These are phyloP conservation scores for Metschnikowia arizonensis DNA, from an alignment of 805 yeast genomes.

Conservation along the genomic window DNA sequence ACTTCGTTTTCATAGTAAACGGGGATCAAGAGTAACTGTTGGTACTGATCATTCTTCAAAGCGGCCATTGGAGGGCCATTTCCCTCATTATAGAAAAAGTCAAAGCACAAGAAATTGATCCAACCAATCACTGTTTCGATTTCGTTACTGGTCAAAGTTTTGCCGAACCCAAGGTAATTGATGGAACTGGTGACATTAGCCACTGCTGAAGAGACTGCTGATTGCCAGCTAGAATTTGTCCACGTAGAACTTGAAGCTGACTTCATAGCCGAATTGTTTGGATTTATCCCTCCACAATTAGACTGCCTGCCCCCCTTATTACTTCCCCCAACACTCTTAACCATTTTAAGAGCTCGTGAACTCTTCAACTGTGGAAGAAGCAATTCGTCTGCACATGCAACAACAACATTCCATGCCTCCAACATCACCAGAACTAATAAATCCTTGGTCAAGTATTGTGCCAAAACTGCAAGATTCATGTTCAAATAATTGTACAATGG, in stretches of 20 bases:
- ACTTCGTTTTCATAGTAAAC: constrained; percentile 56
- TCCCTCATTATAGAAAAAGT: constrained; percentile 76
- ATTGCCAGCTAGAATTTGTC: constrained; percentile 35
- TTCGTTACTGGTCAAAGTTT: constrained; percentile 55
- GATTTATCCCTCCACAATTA: too few species aligned
- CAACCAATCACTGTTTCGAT: constrained; percentile 66
- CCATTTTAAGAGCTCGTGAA: constrained; percentile 32
- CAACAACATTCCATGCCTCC: constrained; percentile 74
- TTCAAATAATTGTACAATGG: constrained; percentile 75
- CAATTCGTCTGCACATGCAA: constrained; percentile 64
- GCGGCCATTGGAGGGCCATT: constrained; percentile 71
- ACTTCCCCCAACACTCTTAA: constrained; percentile 12
- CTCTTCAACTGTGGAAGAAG: constrained; percentile 67
- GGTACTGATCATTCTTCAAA: constrained; percentile 60
- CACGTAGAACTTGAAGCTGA: too few species aligned
- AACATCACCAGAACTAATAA: constrained; percentile 62
- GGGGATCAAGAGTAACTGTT: constrained; percentile 59
- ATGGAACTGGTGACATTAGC: constrained; percentile 45
- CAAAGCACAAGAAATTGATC: constrained; percentile 61
- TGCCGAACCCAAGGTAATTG: constrained; percentile 47
- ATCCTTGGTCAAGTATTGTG: constrained; percentile 51
- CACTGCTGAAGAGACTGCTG: constrained; percentile 45
- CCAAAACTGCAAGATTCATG: constrained; percentile 60
- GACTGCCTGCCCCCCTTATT: too few species aligned
- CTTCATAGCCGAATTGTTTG: too few species aligned